Percentiles rank a stretch among this genome's conserved stretches.
These are phyloP conservation scores for Fusarium xylarioides DNA, from an alignment of 2,329 filamentous ascomycete species.

Conservation along the genomic window DNA sequence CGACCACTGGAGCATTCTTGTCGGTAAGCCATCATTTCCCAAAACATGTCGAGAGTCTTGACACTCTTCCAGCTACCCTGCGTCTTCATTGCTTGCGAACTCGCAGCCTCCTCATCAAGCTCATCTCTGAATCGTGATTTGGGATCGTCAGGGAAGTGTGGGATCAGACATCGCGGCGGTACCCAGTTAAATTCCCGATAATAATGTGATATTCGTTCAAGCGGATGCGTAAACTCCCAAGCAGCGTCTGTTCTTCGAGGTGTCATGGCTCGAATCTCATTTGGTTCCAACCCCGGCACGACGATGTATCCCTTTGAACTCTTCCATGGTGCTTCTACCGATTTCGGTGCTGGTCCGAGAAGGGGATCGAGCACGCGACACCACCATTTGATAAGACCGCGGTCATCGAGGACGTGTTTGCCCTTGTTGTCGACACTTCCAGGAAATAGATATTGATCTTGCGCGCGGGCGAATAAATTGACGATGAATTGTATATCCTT, in stretches of 20 bases:
- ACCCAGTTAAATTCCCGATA: constrained; percentile 66
- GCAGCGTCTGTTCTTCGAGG: constrained; percentile 63
- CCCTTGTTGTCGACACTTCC: constrained; percentile 84
- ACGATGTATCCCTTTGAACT: constrained; percentile 80
- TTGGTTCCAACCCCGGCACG: constrained; percentile 84
- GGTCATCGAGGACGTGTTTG: constrained; percentile 93
- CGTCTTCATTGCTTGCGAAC: constrained; percentile 62
- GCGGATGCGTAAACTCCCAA: constrained; percentile 77
- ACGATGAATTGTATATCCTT: constrained; percentile 75
- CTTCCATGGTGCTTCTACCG: constrained; percentile 50
- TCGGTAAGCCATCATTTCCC: constrained; percentile 97
- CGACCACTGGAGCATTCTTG: constrained; percentile 95
- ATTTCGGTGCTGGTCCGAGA: constrained; percentile 58
- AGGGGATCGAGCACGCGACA: constrained; percentile 85
- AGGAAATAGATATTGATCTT: constrained; percentile 94
- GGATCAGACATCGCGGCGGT: constrained; percentile 84
- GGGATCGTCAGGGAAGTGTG: constrained; percentile 92
- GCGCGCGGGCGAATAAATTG: constrained; percentile 90
- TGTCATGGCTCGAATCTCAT: constrained; percentile 82
- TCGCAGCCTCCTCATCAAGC: constrained; percentile 82
- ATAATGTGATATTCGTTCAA: constrained; percentile 72
- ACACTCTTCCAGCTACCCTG: constrained; percentile 84
- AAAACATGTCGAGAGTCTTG: constrained; percentile 87
- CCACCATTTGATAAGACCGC: constrained; percentile 95
- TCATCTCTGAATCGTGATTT: constrained; percentile 91